Evolutionary conservation across 257 asterid genomes (phyloP), one percentile per base, ranked within the genome.

Genomic region (Forsythia suspensa): DNA sequence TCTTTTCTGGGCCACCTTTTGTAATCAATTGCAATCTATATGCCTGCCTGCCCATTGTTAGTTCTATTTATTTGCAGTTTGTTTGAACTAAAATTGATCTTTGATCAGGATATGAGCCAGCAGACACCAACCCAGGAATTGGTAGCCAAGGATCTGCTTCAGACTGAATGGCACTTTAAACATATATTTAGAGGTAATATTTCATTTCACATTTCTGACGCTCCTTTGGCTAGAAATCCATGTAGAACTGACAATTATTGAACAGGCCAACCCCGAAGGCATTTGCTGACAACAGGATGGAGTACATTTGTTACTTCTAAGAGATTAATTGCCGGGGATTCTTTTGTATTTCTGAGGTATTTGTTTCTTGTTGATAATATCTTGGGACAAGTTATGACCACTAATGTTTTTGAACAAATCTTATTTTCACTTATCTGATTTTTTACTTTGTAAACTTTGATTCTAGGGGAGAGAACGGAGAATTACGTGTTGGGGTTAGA

Each of bases 251-350:
- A 46, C 29, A 52, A 76, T 4, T 70, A 76, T 38, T 41, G 42
- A 77, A 73, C 87, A 92, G 97, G 97, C 73, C 97, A 92, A 82
- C 97, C 97, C 65, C 88, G 93, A 79, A 91, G 97, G 86, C 96
- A 92, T 82, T 86, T 92, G 87, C 93, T 92, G 44, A 92, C 97
- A 20, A 92, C 97, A 6, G 97, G 97, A 34, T 92, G 97, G 97
- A 92, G 97, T 81, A 87, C 92, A 7, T 92, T 91, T 79, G 97
- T 91, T 29, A 89, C 93, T 65, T 89, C 94, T 3, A 92, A 92
- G 87, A 84, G 91, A 87, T 84, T 92, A 85, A 92, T 85, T 24
- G 92, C 97, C 36, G 93, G 97, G 11, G 97, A 92, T 79, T 88
- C 94, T 43, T 91, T 92, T 82, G 90, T 92, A 75, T 92, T 92